phyloP scores from a whole-genome alignment of 2,329 filamentous ascomycete species.

The Rhinocladiella similis region DNA sequence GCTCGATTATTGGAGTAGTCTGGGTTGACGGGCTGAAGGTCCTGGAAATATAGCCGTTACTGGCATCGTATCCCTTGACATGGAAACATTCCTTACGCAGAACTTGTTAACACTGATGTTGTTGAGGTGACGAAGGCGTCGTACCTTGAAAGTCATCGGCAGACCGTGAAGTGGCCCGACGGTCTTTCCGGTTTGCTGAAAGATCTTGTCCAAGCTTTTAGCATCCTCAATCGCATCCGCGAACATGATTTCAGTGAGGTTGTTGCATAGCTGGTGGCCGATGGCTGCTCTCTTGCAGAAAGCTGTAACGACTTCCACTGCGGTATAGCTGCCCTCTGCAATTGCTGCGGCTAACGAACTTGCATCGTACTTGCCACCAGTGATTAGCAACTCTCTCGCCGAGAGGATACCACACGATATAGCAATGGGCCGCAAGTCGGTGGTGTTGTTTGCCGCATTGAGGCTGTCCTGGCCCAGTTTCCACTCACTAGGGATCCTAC shows the following conservation, averaged over 20 bases:
- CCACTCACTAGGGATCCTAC: slow-evolving; percentile 39
- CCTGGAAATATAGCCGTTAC: slow-evolving; percentile 59
- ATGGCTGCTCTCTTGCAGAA: slow-evolving; percentile 51
- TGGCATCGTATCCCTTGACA: slow-evolving; percentile 52
- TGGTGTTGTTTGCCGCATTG: slow-evolving; percentile 19
- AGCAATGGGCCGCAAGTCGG: slow-evolving; percentile 29
- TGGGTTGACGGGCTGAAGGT: slow-evolving; percentile 59
- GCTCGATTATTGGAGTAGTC: slow-evolving; percentile 58
- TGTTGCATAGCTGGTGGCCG: slow-evolving; percentile 33
- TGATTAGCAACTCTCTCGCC: slow-evolving; percentile 54
- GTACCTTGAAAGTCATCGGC: slow-evolving; percentile 37
- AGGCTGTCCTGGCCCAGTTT: slow-evolving; percentile 30
- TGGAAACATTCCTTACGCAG: slow-evolving; percentile 29
- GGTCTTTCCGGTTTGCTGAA: slow-evolving; percentile 31
- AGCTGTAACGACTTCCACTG: slow-evolving; percentile 51
- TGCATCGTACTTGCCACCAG: slow-evolving; percentile 51
- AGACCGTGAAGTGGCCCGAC: slow-evolving; percentile 41
- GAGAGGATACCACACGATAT: slow-evolving; percentile 46
- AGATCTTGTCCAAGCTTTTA: slow-evolving; percentile 36
- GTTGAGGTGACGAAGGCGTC: neutral
- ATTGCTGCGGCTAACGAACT: slow-evolving; percentile 40
- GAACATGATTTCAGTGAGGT: slow-evolving; percentile 41
- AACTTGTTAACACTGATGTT: neutral
- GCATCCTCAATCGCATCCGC: slow-evolving; percentile 38
- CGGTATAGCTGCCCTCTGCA: slow-evolving; percentile 35